These are phyloP conservation scores for Yamadazyma phyllophila DNA, from an alignment of 805 yeast species.

Conservation along the genomic window DNA sequence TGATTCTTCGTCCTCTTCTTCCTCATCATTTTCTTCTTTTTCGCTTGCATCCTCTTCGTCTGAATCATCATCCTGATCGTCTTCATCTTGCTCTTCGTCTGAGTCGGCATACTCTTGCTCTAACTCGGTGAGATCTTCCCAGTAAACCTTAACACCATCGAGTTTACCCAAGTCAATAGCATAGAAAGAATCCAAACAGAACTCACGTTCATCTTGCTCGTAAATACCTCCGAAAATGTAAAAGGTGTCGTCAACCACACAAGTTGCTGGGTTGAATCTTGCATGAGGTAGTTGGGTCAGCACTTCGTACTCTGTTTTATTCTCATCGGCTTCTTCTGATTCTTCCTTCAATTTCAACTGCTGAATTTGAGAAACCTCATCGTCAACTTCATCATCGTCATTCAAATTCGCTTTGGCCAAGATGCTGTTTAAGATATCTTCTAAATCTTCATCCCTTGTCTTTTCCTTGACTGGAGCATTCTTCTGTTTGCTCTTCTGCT, in stretches of 20 bases:
- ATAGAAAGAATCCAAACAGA: slow-evolving; percentile 79
- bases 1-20: slow-evolving; percentile 45
- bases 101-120: slow-evolving; percentile 54
- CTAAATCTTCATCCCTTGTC: slow-evolving; percentile 75
- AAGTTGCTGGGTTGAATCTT: slow-evolving; percentile 80
- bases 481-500: slow-evolving; percentile 57
- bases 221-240: slow-evolving; percentile 89
- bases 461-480: slow-evolving; percentile 40
- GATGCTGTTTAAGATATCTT: slow-evolving; percentile 72
- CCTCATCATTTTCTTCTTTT: slow-evolving; percentile 35
- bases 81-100: slow-evolving; percentile 52
- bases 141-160: slow-evolving; percentile 82
- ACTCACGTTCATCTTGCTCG: slow-evolving; percentile 87
- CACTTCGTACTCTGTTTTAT: slow-evolving; percentile 51
- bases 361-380: slow-evolving; percentile 36
- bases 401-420: slow-evolving; percentile 69
- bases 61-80: slow-evolving; percentile 43
- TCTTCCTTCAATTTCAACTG: slow-evolving; percentile 32
- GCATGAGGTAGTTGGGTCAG: slow-evolving; percentile 75
- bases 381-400: slow-evolving; percentile 55
- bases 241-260: slow-evolving; percentile 79
- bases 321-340: slow-evolving; percentile 37
- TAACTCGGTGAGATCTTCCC: slow-evolving; percentile 79
- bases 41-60: slow-evolving; percentile 62
- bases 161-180: slow-evolving; percentile 80